phyloP scores from a whole-genome alignment of 352 stramenopile genomes.

The Globisporangium megalacanthum region DNA sequence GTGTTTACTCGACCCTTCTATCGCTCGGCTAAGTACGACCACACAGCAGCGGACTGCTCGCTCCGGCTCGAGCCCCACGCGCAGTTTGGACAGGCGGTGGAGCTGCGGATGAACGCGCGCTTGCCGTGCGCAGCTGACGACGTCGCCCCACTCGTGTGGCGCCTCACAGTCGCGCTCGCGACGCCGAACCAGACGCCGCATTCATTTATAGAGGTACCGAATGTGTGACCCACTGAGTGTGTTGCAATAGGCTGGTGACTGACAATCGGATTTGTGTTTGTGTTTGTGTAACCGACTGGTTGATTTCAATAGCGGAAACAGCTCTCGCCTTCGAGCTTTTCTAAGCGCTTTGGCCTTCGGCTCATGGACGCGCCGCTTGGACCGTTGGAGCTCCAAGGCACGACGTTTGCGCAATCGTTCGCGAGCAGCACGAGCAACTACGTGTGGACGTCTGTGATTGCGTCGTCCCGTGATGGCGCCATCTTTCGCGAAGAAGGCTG shows the following conservation, averaged over 20 bases:
- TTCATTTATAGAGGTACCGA: constrained; percentile 1
- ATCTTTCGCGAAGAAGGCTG: not conserved
- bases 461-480: not conserved
- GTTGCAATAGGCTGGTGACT: not conserved
- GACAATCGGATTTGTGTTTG: not conserved
- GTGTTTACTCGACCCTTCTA: not conserved
- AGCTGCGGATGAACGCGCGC: constrained; percentile 17
- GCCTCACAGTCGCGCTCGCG: not conserved
- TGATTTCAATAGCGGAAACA: not conserved
- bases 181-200: constrained; percentile 14
- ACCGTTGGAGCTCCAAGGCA: not conserved
- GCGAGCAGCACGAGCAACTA: not conserved
- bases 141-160: not conserved
- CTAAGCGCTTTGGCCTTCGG: not conserved
- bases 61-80: not conserved
- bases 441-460: not conserved
- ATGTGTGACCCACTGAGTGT: too few relatives aligned
- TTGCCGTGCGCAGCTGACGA: not conserved
- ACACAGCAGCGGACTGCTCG: not conserved
- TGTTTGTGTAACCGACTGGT: not conserved
- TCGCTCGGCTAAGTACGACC: not conserved
- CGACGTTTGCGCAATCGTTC: not conserved
- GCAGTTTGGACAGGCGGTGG: not conserved
- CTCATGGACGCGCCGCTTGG: not conserved
- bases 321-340: not conserved